Base-by-base conservation (phyloP, 176 grass and related monocot species). In the Bolboschoenus planiculmis region DNA sequence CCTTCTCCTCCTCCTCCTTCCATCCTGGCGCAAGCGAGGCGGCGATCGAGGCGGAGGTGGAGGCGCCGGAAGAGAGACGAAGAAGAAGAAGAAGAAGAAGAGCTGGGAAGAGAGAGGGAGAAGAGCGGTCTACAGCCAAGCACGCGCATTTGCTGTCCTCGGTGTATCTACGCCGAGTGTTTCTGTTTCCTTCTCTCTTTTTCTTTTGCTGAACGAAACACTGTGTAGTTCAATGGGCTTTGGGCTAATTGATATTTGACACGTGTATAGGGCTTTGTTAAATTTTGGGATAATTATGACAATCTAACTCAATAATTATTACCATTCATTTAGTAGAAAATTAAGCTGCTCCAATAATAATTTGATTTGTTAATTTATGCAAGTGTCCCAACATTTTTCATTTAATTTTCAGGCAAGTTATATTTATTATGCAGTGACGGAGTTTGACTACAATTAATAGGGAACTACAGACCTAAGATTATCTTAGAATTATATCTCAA, bases 21-120 rank as follows among this genome's bases (percentile, higher is more conserved):
- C 84, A 4, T 79, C 56, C 42, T 67, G 20, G 1, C 46, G 43
- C 76, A 53, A 30, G 16, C 2, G 55, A 63, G 31, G 66, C 53
- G 43, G 46, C 39, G 34, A 70, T 78, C 23, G 15, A 43, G 44
- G 78, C 34, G 46, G 44, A 78, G 48, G 35, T 68, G 86, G 81
- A n/a, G 82, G 84, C 42, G 84, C 58, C 44, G 78, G 56, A 67
- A 51, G 68, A 18, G 83, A 85, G 65, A 24, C 13, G 64, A 81
- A 65, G 35, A 36, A 26, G 65, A 82, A 66, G 36, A 55, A 14
- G 42, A 61, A 64, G 85, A 56, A 33, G 33, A 31, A 34, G 24
- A 47, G 55, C 42, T 50, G 30, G 62, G 83, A 4, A 85, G 26
- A 7, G 47, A 15, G 70, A 5, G 2, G 26, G 76, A 81, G 77